A percentile compares a stretch with the other conserved stretches of the same genome.
These are phyloP conservation scores for Albophoma yamanashiensis DNA, from an alignment of 2,329 filamentous ascomycete species.

Conservation along the genomic window DNA sequence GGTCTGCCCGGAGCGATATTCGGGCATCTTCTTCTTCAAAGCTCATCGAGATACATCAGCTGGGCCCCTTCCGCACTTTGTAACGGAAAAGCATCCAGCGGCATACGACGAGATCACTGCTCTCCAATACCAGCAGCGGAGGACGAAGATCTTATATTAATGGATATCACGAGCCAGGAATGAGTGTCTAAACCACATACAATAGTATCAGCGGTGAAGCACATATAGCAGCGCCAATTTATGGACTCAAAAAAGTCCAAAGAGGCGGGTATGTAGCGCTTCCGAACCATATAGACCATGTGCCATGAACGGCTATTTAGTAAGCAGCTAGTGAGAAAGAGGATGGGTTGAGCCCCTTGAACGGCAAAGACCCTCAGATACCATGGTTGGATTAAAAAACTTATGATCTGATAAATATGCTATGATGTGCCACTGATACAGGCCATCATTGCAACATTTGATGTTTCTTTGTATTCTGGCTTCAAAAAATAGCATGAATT, in stretches of 20 bases:
- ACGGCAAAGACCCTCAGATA: background rate
- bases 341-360: no score
- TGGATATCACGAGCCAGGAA: background rate
- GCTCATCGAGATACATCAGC: background rate
- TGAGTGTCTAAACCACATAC: background rate
- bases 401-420: no score
- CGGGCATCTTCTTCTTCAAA: conserved; percentile 1
- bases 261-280: background rate
- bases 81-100: background rate
- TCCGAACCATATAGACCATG: no score
- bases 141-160: background rate
- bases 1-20: background rate
- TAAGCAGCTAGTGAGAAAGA: no score
- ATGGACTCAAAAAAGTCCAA: background rate
- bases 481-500: no score
- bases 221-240: no score
- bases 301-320: no score
- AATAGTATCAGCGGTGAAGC: no score
- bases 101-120: background rate
- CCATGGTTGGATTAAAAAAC: no score
- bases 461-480: no score
- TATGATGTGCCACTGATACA: no score
- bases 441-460: no score
- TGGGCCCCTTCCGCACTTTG: background rate
- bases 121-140: background rate